Base-by-base conservation (phyloP, 164 flowering plant genomes). In the Amborella trichopoda region DNA sequence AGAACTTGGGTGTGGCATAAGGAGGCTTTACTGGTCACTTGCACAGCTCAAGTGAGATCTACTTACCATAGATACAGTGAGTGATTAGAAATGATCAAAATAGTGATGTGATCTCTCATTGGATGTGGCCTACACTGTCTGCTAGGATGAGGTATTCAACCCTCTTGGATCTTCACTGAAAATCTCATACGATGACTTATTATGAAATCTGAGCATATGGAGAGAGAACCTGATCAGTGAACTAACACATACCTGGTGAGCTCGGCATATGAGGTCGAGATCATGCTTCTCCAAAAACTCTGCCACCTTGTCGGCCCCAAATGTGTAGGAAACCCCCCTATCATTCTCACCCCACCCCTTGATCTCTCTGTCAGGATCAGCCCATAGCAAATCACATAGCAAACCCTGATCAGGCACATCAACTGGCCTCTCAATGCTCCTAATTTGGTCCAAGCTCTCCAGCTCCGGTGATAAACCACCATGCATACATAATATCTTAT, bases 301-400 rank as follows among this genome's bases (percentile, higher is more conserved):
- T 4, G 50, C 56, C 33, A 75, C 77, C 50, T 68, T 73, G 55
- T 72, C 81, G 2, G 74, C 62, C 13, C 78, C 81, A 48, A 72
- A 75, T 23, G 76, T 76, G 24, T 26, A 76, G 9, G 78, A 76
- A 19, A 76, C 78, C 11, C 78, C 78, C 53, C 76, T 58, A 9
- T 76, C 81, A 47, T 70, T 72, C 60, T 69, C 77, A 2, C 75
- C 78, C 81, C 81, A 75, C 1, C 81, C 81, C 28, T 52, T 56
- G 25, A 71, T 60, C 18, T 71, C 74, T 27, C 61, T 59, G 26
- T 71, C 72, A 5, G 76, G 80, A 61, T 74, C 76, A 1, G 76
- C 57, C 77, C 77, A 75, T 1, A 75, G 69, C 3, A 75, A 74
- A 46, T 75, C 80, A 30, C 80, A 75, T 48, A 71, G 10, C 19